A percentile compares a stretch with the other conserved stretches of the same genome.
These are phyloP conservation scores for Paecilomyces sp. DNA, from an alignment of 2,329 filamentous ascomycete species.

Conservation along the genomic window DNA sequence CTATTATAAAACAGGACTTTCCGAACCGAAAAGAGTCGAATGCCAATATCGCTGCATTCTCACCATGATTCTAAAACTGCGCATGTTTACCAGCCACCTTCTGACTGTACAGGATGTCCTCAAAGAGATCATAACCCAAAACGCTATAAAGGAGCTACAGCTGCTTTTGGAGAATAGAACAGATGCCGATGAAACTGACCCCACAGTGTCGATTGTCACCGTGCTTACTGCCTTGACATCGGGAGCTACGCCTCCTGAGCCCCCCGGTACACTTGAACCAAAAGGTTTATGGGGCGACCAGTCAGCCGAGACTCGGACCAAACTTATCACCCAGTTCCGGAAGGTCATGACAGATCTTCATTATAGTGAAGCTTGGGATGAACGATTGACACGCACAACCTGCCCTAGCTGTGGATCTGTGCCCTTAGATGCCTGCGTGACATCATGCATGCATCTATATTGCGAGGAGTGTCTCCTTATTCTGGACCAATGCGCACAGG, in stretches of 20 bases:
- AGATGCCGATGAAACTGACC: slow-evolving; percentile 4
- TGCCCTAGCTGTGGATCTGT: slow-evolving; percentile 39
- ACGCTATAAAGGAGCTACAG: slow-evolving; percentile 41
- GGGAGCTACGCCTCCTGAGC: background rate
- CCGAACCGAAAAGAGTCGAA: slow-evolving; percentile 8
- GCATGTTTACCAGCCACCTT: slow-evolving; percentile 46
- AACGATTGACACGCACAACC: slow-evolving; percentile 22
- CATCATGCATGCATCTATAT: slow-evolving; percentile 50
- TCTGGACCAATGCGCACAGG: slow-evolving; percentile 3
- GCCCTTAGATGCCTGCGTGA: slow-evolving; percentile 37
- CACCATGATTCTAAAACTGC: slow-evolving; percentile 43
- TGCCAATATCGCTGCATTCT: slow-evolving; percentile 33
- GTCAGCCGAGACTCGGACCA: background rate
- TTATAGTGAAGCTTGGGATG: slow-evolving; percentile 23
- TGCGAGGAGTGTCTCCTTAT: slow-evolving; percentile 42
- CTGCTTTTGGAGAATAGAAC: slow-evolving; percentile 19
- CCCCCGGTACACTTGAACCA: background rate
- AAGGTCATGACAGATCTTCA: slow-evolving; percentile 32
- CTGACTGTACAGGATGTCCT: slow-evolving; percentile 43
- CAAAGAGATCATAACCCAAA: slow-evolving; percentile 35
- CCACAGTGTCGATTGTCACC: slow-evolving; percentile 13
- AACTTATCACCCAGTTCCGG: slow-evolving; percentile 29
- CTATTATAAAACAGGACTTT: slow-evolving; percentile 31
- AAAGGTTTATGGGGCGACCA: background rate
- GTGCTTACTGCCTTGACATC: slow-evolving; percentile 20